Percentiles rank a stretch among this genome's conserved stretches.
Conservation (phyloP, 176 grass and related monocot genomes). For the Lolium rigidum region DNA sequence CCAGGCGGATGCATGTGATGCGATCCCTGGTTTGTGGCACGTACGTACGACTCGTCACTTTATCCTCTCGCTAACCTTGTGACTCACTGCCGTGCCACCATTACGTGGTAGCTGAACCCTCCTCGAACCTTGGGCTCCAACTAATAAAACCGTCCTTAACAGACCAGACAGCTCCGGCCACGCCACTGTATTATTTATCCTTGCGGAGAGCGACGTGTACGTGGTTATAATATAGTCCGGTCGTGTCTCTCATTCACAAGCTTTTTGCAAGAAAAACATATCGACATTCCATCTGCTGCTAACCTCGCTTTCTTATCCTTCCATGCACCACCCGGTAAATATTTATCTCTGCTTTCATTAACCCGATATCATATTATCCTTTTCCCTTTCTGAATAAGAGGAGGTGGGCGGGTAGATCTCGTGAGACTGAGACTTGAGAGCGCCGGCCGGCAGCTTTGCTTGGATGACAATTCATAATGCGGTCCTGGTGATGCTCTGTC, state of each 20-base stretch:
- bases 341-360: not conserved
- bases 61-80: not conserved
- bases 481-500: too few relatives aligned
- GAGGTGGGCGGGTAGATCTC: too few relatives aligned
- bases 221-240: too few relatives aligned
- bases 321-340: not conserved
- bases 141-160: not conserved
- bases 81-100: not conserved
- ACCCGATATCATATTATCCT: too few relatives aligned
- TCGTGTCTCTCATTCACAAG: too few relatives aligned
- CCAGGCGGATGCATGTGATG: slow-evolving; percentile 20
- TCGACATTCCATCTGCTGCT: slow-evolving; percentile 34
- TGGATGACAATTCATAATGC: too few relatives aligned
- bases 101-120: not conserved
- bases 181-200: too few relatives aligned
- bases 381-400: too few relatives aligned
- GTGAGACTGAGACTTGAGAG: too few relatives aligned
- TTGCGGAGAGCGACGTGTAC: too few relatives aligned
- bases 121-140: slow-evolving; percentile 35
- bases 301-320: not conserved
- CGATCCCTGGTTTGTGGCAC: not conserved
- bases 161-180: not conserved
- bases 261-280: not conserved
- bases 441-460: too few relatives aligned
- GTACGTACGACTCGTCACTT: not conserved